Evolutionary conservation across 345 rosid species (phyloP).

Genomic region (Excoecaria cochinchinensis): DNA sequence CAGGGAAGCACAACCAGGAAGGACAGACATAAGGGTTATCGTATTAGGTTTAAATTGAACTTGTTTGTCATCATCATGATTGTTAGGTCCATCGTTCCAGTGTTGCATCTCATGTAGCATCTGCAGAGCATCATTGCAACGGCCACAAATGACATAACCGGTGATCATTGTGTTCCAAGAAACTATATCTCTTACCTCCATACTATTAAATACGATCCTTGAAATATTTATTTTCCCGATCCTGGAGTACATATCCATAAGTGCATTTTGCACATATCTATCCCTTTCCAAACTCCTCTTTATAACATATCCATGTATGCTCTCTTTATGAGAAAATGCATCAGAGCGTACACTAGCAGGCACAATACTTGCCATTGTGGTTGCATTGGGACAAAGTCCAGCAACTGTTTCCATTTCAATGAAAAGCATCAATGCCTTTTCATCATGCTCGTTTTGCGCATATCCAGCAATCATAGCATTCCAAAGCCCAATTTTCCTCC

Average conservation of each 20-base stretch:
- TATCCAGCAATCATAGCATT: slow-evolving; percentile 93
- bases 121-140: slow-evolving; percentile 56
- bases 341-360: slow-evolving; percentile 69
- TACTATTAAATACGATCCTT: slow-evolving; percentile 49
- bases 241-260: slow-evolving; percentile 83
- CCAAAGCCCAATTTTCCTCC: slow-evolving; percentile 62
- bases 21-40: slow-evolving; percentile 80
- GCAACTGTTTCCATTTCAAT: slow-evolving; percentile 61
- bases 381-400: slow-evolving; percentile 66
- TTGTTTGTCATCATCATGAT: slow-evolving; percentile 12
- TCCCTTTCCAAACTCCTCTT: slow-evolving; percentile 64
- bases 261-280: slow-evolving; percentile 77
- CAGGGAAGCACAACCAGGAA: slow-evolving; percentile 76
- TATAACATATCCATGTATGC: slow-evolving; percentile 66
- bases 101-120: slow-evolving; percentile 66
- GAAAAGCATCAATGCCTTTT: slow-evolving; percentile 66
- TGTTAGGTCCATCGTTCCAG: slow-evolving; percentile 21
- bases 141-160: slow-evolving; percentile 59
- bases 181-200: slow-evolving; percentile 68
- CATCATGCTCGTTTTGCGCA: slow-evolving; percentile 66
- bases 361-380: slow-evolving; percentile 75
- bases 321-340: slow-evolving; percentile 58
- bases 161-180: slow-evolving; percentile 91
- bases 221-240: slow-evolving; percentile 61
- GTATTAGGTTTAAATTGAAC: slow-evolving; percentile 60